phyloP scores from a whole-genome alignment of 2,329 filamentous ascomycete species.

The Chaetomium olivaceum region DNA sequence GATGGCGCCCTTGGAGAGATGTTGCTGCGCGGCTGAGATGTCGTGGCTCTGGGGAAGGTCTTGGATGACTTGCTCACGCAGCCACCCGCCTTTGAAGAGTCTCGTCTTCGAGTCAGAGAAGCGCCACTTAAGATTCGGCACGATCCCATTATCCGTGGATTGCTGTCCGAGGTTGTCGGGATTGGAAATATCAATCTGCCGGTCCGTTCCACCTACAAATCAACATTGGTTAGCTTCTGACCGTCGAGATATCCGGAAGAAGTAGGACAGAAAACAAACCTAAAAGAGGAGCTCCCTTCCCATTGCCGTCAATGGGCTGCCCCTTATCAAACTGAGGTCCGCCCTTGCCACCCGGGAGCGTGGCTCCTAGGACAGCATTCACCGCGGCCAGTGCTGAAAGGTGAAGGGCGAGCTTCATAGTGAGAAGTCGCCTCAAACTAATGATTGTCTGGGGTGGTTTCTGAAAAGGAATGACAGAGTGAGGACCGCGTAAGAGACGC shows the following conservation, averaged over 20 bases:
- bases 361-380: constrained; percentile 16
- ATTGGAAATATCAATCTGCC: constrained; percentile 61
- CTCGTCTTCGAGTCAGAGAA: constrained; percentile 68
- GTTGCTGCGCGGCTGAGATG: constrained; percentile 68
- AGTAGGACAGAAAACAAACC: constrained; percentile 45
- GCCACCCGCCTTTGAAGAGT: constrained; percentile 65
- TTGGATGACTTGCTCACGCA: constrained; percentile 65
- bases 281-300: constrained; percentile 59
- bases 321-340: constrained; percentile 47
- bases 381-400: constrained; percentile 13
- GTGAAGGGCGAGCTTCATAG: constrained; percentile 29
- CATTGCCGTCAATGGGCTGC: constrained; percentile 56
- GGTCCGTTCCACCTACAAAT: constrained; percentile 62
- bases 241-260: not conserved
- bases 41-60: constrained; percentile 66
- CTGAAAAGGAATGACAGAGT: not conserved
- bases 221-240: not conserved
- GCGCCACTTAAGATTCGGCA: constrained; percentile 69
- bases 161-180: constrained; percentile 64
- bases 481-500: not conserved
- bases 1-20: constrained; percentile 65
- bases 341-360: not conserved
- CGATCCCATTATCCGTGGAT: constrained; percentile 61
- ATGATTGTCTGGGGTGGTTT: not conserved
- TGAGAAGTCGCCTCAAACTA: constrained; percentile 8